Base-by-base conservation (phyloP, 2,329 filamentous ascomycete genomes). In the Botrytis paeoniae region DNA sequence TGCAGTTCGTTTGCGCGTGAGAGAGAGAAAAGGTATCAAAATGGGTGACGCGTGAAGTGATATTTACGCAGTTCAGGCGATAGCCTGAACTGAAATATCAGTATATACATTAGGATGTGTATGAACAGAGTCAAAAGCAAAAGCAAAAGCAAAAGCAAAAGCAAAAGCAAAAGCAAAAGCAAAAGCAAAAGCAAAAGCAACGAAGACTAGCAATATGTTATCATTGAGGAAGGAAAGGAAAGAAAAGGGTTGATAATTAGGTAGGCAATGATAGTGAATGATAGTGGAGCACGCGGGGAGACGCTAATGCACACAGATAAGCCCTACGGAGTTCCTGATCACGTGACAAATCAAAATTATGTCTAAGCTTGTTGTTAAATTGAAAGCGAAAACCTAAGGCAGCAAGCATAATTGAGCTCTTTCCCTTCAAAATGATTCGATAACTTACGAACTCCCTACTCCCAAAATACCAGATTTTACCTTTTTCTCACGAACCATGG, bases 401-500 rank as follows among this genome's bases (percentile, higher is more conserved):
- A 57, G n/a, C 51, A 57, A 65, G 41, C n/a, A 45, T 32, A 32
- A 32, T 43, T 39, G 20, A 65, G 29, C 32, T 48, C 63, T 22
- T 48, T 48, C 63, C 43, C 16, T 37, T 35, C 25, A 54, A 37
- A 35, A 32, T 39, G 3, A 51, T 29, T 20, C 25, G 61, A 66
- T 43, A 43, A 51, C 20, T 22, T 20, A 60, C 18, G 37, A 41
- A 29, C 41, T 3, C 1, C 60, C 61, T 59, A 59, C 18, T 57
- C 18, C 25, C 16, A 18, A 69, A 48, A n/a, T 4, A 54, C n/a
- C 57, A 66, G 35, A 10, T 41, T 54, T 43, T n/a, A 65, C 32
- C 37, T 48, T 41, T 48, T 59, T 43, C 4, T 39, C 22, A 32
- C 2, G 12, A 64, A 72, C 59, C 39, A 81, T 81, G 80, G 78